A percentile compares a stretch with the other conserved stretches of the same genome.
Evolutionary conservation across 2,329 filamentous ascomycete species (phyloP).

Genomic region (Epichloe gansuensis): DNA sequence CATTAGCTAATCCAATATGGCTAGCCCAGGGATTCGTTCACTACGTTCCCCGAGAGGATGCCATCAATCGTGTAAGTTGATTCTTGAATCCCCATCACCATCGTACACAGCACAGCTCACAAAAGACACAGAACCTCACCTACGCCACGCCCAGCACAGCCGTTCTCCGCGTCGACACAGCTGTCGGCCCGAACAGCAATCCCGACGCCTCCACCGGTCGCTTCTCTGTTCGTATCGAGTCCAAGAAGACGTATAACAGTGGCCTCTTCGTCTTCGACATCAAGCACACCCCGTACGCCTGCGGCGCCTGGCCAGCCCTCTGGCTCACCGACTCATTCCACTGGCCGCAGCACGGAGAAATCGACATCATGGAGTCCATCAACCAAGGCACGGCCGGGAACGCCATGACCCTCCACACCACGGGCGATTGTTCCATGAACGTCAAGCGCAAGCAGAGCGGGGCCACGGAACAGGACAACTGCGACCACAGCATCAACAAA

Average conservation of each 20-base stretch:
- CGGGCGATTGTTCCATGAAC: constrained; percentile 35
- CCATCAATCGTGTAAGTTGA: constrained; percentile 27
- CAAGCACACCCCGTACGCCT: constrained; percentile 50
- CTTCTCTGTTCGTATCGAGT: constrained; percentile 51
- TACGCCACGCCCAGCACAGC: constrained; percentile 41
- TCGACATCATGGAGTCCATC: constrained; percentile 48
- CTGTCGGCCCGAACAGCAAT: constrained; percentile 31
- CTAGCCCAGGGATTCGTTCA: constrained; percentile 38
- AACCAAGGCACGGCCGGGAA: constrained; percentile 44
- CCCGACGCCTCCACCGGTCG: constrained; percentile 46
- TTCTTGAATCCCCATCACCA: background rate
- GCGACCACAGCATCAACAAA: constrained; percentile 35
- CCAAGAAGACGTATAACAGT: constrained; percentile 44
- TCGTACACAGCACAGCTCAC: background rate
- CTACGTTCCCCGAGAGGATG: constrained; percentile 34
- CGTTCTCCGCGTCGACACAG: constrained; percentile 49
- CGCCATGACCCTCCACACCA: constrained; percentile 48
- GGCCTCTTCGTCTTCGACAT: constrained; percentile 60
- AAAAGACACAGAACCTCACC: constrained; percentile 43
- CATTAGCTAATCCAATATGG: background rate
- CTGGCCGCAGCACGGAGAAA: constrained; percentile 54
- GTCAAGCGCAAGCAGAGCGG: constrained; percentile 44
- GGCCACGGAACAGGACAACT: constrained; percentile 28
- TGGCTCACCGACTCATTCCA: constrained; percentile 50
- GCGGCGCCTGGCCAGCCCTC: constrained; percentile 52